These are phyloP conservation scores for Aspergillus nomiae DNA, from an alignment of 2,329 filamentous ascomycete genomes.

Conservation along the genomic window DNA sequence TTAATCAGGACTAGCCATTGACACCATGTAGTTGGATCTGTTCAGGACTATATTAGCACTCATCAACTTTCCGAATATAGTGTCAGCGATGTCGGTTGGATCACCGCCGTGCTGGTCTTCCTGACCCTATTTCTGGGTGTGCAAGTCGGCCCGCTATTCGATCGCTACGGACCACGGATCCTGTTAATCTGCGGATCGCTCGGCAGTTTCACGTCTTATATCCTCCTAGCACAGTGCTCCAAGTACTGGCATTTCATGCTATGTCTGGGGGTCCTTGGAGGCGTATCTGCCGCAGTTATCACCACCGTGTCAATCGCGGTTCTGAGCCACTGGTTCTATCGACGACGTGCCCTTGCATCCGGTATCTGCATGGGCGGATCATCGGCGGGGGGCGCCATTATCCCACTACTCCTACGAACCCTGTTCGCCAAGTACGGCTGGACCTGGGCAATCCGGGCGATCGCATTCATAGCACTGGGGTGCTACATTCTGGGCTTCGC, in stretches of 20 bases:
- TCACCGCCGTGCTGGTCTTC: slow-evolving; percentile 50
- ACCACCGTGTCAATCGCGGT: slow-evolving; percentile 41
- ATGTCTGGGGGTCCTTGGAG: slow-evolving; percentile 39
- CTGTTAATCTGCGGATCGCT: slow-evolving; percentile 43
- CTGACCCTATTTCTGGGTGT: slow-evolving; percentile 49
- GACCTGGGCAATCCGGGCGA: slow-evolving; percentile 37
- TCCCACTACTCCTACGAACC: slow-evolving; percentile 37
- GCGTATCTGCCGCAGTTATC: slow-evolving; percentile 36
- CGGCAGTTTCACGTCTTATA: slow-evolving; percentile 43
- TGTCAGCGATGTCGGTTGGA: slow-evolving; percentile 53
- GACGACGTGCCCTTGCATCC: slow-evolving; percentile 39
- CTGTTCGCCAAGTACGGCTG: slow-evolving; percentile 39
- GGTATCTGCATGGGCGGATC: slow-evolving; percentile 45
- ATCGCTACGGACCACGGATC: slow-evolving; percentile 48
- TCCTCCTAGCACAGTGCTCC: slow-evolving; percentile 51
- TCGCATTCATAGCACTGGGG: slow-evolving; percentile 39
- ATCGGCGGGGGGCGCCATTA: slow-evolving; percentile 39
- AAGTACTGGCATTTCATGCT: slow-evolving; percentile 54
- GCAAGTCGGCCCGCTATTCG: slow-evolving; percentile 53
- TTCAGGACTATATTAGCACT: slow-evolving; percentile 50
- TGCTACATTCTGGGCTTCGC: slow-evolving; percentile 35
- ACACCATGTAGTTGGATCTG: slow-evolving; percentile 42
- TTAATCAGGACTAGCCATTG: background rate
- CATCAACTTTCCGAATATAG: slow-evolving; percentile 49
- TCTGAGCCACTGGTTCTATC: slow-evolving; percentile 45